Evolutionary conservation across 345 rosid genomes (phyloP).

Genomic region (Aethionema arabicum): DNA sequence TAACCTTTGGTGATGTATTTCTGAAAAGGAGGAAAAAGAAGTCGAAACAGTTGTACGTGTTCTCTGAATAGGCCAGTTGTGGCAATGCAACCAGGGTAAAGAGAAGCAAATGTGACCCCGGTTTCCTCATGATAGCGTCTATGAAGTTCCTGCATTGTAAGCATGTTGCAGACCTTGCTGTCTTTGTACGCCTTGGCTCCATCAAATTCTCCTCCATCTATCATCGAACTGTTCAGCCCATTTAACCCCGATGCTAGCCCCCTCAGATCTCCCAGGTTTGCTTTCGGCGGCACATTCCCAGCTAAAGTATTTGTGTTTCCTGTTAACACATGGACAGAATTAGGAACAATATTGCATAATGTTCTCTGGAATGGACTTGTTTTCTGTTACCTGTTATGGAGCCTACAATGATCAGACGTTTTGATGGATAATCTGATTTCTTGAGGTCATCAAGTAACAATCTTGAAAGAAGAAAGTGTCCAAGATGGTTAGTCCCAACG

Average conservation of each 20-base stretch:
- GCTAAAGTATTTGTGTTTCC: conserved; percentile 98
- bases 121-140: conserved; percentile 89
- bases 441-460: conserved; percentile 76
- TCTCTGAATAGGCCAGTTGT: conserved; percentile 96
- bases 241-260: conserved; percentile 82
- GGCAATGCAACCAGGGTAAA: conserved; percentile 98
- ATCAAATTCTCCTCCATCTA: conserved; percentile 89
- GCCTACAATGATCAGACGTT: conserved; percentile 88
- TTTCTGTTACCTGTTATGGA: conserved; percentile 76
- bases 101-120: conserved; percentile 79
- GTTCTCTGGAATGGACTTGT: background rate
- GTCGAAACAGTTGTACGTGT: conserved; percentile 86
- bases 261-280: conserved; percentile 89
- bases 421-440: conserved; percentile 82
- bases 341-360: background rate
- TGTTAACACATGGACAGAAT: conserved; percentile 25
- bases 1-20: conserved; percentile 95
- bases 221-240: conserved; percentile 84
- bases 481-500: conserved; percentile 96
- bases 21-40: conserved; percentile 95
- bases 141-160: conserved; percentile 95
- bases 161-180: conserved; percentile 98
- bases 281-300: conserved; percentile 98
- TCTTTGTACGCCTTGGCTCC: conserved; percentile 99
- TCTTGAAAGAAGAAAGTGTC: conserved; percentile 85